Evolutionary conservation across 768 basidiomycete species (phyloP), one percentile per base, ranked within the genome.

Genomic region (Agaricus sinodeliciosus): DNA sequence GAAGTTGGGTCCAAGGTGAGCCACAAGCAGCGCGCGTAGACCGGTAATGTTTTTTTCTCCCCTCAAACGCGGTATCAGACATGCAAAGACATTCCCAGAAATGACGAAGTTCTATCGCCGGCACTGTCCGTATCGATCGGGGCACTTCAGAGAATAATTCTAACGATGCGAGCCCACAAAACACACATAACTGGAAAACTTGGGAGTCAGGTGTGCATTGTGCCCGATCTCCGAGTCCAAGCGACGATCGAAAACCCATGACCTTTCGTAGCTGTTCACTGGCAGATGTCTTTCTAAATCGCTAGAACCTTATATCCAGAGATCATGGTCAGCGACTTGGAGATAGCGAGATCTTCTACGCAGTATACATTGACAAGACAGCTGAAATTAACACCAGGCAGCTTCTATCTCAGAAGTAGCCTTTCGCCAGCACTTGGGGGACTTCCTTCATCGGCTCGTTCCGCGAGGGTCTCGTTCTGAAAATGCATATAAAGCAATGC

Each of bases 201-300:
- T 31, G 7, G 7, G 31, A 31, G 27, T 27, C 31, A 39, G 40
- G 5, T n/a, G 35, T 28, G 37, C 51, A 25, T 9, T 36, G 15
- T 28, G 51, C 9, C 39, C 9, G 26, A 43, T 53, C 37, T 31
- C 25, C 27, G 31, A 31, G 31, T 31, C 35, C 50, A 51, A 37
- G 50, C 34, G 51, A 41, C 34, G 43, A 41, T 46, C 37, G 36
- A 53, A 41, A 53, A 31, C 43, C 36, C 51, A 19, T 46, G 40
- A 35, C 44, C 44, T 19, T 37, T 46, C 46, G 25, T 31, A 37
- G 9, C 16, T 37, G 25, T 40, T 27, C 43, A 39, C 37, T 46
- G 43, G 34, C 19, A 8, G 3, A 26, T 8, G 42, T 9, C 36
- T 22, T 28, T 46, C 26, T 40, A 43, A 46, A 46, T 18, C 26